phyloP scores from a whole-genome alignment of 2,329 filamentous ascomycete species.

The Dactylellina parvicollis region DNA sequence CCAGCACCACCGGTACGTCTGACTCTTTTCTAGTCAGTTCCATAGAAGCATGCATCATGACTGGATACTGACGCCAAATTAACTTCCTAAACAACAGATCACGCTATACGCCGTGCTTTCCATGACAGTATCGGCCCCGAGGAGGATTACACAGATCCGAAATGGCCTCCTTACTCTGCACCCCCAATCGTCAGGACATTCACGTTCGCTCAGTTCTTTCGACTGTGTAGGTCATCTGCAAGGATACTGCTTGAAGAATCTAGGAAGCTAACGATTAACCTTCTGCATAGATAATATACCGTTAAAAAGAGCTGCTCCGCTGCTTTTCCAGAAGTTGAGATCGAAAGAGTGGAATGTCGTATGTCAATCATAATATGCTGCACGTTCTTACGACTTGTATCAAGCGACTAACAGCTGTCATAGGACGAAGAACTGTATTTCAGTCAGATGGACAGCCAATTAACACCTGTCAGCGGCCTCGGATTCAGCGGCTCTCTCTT shows the following conservation, averaged over 20 bases:
- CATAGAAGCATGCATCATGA: not conserved
- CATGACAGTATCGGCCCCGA: slow-evolving; percentile 29
- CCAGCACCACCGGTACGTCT: slow-evolving; percentile 16
- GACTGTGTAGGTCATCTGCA: slow-evolving; percentile 51
- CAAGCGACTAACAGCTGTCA: not conserved
- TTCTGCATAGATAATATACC: slow-evolving; percentile 43
- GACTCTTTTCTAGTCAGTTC: not conserved
- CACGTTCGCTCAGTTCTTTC: slow-evolving; percentile 54
- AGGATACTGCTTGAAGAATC: not conserved
- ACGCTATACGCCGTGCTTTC: slow-evolving; percentile 43
- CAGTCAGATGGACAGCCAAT: slow-evolving; percentile 44
- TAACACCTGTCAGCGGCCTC: slow-evolving; percentile 54
- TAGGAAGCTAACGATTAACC: not conserved
- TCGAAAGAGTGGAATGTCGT: slow-evolving; percentile 40
- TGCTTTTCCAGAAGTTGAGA: slow-evolving; percentile 55
- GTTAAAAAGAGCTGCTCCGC: slow-evolving; percentile 56
- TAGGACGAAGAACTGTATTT: slow-evolving; percentile 55
- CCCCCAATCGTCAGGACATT: slow-evolving; percentile 54
- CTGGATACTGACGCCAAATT: not conserved
- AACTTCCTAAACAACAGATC: not conserved
- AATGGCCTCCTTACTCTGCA: slow-evolving; percentile 42
- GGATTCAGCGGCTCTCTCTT: slow-evolving; percentile 57
- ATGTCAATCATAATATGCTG: not conserved
- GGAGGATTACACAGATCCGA: slow-evolving; percentile 44
- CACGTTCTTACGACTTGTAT: not conserved